Percentiles rank a stretch among this genome's conserved stretches.
Conservation (phyloP, 176 grass and related monocot species). For the Cenchrus fungigraminus region DNA sequence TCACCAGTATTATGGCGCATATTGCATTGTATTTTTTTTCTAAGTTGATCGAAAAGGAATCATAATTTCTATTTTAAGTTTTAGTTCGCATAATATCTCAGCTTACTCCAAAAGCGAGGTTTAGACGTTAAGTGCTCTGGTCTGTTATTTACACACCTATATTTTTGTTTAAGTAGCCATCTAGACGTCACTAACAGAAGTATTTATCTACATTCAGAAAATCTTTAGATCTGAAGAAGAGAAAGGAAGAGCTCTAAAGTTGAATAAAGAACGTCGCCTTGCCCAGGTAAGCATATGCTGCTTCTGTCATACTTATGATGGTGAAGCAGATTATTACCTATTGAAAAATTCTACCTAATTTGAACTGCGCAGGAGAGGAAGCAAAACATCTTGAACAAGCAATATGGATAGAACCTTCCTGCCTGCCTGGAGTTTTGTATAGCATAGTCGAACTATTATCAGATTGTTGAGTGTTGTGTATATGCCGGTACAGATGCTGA, state of each 20-base stretch:
- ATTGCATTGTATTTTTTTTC: background rate
- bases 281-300: background rate
- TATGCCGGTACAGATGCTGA: background rate
- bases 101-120: background rate
- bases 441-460: background rate
- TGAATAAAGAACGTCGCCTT: background rate
- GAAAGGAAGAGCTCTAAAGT: conserved; percentile 8
- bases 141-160: background rate
- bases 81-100: background rate
- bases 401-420: conserved; percentile 16
- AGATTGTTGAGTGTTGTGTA: background rate
- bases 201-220: background rate
- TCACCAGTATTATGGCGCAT: background rate
- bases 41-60: background rate
- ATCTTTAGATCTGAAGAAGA: conserved; percentile 5
- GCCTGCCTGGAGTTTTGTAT: conserved; percentile 6
- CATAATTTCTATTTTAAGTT: background rate
- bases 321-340: background rate
- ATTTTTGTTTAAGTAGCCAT: background rate
- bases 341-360: background rate
- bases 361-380: conserved; percentile 46
- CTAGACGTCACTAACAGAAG: background rate
- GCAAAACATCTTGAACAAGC: conserved; percentile 36
- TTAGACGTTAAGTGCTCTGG: background rate
- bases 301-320: background rate